phyloP scores from a whole-genome alignment of 83 land plant species.

The Picea engelmannii region DNA sequence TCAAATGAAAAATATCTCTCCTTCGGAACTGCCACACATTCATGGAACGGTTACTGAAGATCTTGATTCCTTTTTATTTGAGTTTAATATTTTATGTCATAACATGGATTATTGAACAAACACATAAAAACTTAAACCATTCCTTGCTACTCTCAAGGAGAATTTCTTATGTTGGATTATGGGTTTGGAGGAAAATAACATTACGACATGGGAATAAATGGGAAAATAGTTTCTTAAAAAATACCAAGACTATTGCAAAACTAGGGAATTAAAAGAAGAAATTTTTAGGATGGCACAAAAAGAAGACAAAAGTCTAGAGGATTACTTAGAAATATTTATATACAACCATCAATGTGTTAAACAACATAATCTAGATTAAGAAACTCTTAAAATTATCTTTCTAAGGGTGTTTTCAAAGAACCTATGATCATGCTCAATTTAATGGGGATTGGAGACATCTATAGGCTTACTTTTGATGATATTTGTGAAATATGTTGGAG shows the following conservation, averaged over 20 bases:
- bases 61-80: too few species aligned
- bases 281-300: neutral
- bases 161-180: neutral
- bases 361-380: too few species aligned
- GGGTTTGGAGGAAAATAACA: neutral
- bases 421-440: too few species aligned
- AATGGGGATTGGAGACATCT: too few species aligned
- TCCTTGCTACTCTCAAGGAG: neutral
- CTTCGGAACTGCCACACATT: too few species aligned
- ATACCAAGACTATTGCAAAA: neutral
- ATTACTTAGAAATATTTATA: neutral
- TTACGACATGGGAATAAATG: neutral
- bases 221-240: neutral
- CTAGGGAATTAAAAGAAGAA: neutral
- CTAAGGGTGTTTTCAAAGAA: too few species aligned
- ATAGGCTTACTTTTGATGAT: too few species aligned
- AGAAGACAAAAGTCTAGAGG: neutral
- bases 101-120: neutral
- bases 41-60: too few species aligned
- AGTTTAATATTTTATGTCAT: too few species aligned
- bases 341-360: neutral
- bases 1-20: too few species aligned
- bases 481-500: too few species aligned
- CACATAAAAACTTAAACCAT: neutral
- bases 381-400: too few species aligned